Percentiles rank a stretch among this genome's conserved stretches.
Conservation (phyloP, 2,329 filamentous ascomycete species). For the Penicillium sclerotiorum region DNA sequence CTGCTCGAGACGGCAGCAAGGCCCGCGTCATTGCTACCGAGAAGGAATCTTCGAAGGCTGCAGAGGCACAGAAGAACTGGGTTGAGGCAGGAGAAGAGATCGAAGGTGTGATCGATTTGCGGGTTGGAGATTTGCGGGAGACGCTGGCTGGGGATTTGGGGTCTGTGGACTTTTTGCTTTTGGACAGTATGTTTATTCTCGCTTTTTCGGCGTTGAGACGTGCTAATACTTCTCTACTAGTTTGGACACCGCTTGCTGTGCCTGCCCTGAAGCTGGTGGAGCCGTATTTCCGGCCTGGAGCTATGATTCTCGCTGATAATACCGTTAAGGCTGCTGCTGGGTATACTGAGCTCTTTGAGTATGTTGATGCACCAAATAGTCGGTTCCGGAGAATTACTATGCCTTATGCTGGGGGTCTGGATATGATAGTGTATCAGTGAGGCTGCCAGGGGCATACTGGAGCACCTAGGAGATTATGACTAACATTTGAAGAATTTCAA, state of each 20-base stretch:
- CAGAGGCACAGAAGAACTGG: constrained; percentile 58
- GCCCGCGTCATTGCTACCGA: constrained; percentile 63
- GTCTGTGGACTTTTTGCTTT: constrained; percentile 59
- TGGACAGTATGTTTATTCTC: constrained; percentile 58
- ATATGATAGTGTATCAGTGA: constrained; percentile 25
- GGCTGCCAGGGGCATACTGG: not conserved
- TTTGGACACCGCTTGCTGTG: constrained; percentile 59
- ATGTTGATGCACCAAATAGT: constrained; percentile 20
- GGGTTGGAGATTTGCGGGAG: constrained; percentile 60
- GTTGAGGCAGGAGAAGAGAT: constrained; percentile 53
- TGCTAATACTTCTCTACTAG: constrained; percentile 33
- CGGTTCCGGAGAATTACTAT: constrained; percentile 20
- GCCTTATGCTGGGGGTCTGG: constrained; percentile 20
- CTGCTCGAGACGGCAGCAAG: constrained; percentile 2
- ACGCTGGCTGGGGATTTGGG: constrained; percentile 55
- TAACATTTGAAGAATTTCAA: too few species aligned
- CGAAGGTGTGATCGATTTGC: constrained; percentile 56
- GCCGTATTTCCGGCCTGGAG: constrained; percentile 15
- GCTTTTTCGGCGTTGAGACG: not conserved
- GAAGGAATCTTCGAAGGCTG: constrained; percentile 59
- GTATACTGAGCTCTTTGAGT: constrained; percentile 20
- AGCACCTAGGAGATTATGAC: too few species aligned
- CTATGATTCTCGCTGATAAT: constrained; percentile 22
- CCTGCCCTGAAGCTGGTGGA: constrained; percentile 36
- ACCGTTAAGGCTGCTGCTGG: constrained; percentile 11